These are phyloP conservation scores for Penicillium herquei DNA, from an alignment of 495 filamentous ascomycete species.

Conservation along the genomic window DNA sequence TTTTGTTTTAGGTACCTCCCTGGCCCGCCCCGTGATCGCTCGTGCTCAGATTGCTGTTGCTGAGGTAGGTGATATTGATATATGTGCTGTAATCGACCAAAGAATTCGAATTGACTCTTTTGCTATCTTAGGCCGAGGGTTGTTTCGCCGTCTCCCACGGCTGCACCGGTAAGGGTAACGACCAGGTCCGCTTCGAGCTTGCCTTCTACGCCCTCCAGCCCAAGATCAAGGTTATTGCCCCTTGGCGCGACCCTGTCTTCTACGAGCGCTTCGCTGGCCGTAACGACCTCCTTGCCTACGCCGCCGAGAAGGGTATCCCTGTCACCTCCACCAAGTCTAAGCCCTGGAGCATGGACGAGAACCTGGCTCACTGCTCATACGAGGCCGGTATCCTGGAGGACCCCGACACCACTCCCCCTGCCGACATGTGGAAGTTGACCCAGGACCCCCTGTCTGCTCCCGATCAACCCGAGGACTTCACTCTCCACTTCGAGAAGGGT, in stretches of 20 bases:
- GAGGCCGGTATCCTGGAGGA: slow-evolving; percentile 71
- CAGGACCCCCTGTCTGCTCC: slow-evolving; percentile 74
- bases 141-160: slow-evolving; percentile 68
- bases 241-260: slow-evolving; percentile 84
- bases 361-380: slow-evolving; percentile 88
- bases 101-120: background rate
- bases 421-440: slow-evolving; percentile 84
- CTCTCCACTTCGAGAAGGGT: slow-evolving; percentile 80
- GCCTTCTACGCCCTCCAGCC: slow-evolving; percentile 75
- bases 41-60: slow-evolving; percentile 76
- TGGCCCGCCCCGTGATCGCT: slow-evolving; percentile 89
- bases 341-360: slow-evolving; percentile 82
- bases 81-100: background rate
- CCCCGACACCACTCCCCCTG: slow-evolving; percentile 57
- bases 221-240: slow-evolving; percentile 80
- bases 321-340: slow-evolving; percentile 84
- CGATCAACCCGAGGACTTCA: slow-evolving; percentile 72
- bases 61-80: slow-evolving; percentile 27
- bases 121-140: slow-evolving; percentile 31
- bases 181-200: slow-evolving; percentile 84
- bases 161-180: slow-evolving; percentile 85
- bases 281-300: slow-evolving; percentile 86
- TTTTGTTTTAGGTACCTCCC: slow-evolving; percentile 62
- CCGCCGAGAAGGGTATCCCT: slow-evolving; percentile 72
- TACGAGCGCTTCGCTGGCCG: slow-evolving; percentile 79